Base-by-base conservation (phyloP, 768 basidiomycete genomes). In the Xerocomellus chrysenteron region DNA sequence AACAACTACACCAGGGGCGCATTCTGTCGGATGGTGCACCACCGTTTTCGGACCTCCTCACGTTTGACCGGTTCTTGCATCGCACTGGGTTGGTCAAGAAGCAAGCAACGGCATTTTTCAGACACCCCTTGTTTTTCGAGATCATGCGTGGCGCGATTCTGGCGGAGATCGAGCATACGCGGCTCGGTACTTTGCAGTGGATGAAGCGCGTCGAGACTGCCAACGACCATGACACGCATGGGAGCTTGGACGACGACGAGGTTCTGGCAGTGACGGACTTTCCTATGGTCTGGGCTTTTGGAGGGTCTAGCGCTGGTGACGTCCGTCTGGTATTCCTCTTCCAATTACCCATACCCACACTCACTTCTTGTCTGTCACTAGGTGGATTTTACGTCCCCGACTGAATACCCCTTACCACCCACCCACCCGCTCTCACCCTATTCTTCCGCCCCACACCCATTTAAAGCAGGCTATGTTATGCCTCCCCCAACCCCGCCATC, bases 71-170 rank as follows among this genome's bases (percentile, higher is more conserved):
- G 17, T 83, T 86, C 65, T 58, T 80, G 47, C 61, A 77, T 26
- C 75, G 83, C 8, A 75, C 73, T n/a, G 60, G 60, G 36, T 54
- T 67, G 41, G 68, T 79, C 26, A 73, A 76, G 61, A 62, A 66
- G 24, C 77, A 80, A 55, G 64, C 76, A 1, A 60, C 58, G 6
- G 56, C 57, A 2, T 65, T 66, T n/a, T 60, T 78, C 0, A 28
- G 26, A 28, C 77, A 82, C 54, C 83, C 82, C 2, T 65, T 84
- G 26, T 75, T 80, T 45, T 63, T 78, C 40, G 81, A 83, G 50
- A 67, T 83, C 5, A 63, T 65, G 0, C 17, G 60, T 3, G 64
- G 47, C 0, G 0, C 14, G 1, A 59, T 60, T 13, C 53, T 70
- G 2, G 51, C 39, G 2, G 58, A 54, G 7, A 9, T 57, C 8